Evolutionary conservation across 495 filamentous ascomycete species (phyloP), one percentile per base, ranked within the genome.

Genomic region (Haplographium delicatum): DNA sequence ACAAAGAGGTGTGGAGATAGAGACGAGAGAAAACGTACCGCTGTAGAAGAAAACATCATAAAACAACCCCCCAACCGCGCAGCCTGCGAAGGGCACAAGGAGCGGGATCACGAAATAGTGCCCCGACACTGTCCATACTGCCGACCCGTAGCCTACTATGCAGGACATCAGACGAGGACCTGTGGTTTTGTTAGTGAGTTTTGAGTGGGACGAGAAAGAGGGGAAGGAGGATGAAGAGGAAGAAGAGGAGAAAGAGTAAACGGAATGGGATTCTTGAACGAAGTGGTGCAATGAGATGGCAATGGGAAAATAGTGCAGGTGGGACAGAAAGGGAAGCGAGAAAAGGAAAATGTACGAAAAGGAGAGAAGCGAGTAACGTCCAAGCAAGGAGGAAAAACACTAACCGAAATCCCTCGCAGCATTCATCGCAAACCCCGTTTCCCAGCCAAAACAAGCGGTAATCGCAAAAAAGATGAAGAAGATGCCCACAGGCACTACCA

Each of bases 361-460:
- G n/a, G n/a, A n/a, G n/a, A n/a, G n/a, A n/a, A n/a, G n/a, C n/a
- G n/a, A n/a, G n/a, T n/a, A n/a, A n/a, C n/a, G n/a, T n/a, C n/a
- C n/a, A n/a, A n/a, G n/a, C n/a, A n/a, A n/a, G n/a, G n/a, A n/a
- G n/a, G n/a, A n/a, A n/a, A n/a, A 46, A 34, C 4, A 38, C 47
- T 31, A 19, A 51, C 48, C 82, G 65, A 85, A 84, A 48, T 86
- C 83, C 42, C 83, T 61, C 2, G 82, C 83, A 18, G 81, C 63
- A 56, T 85, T 85, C 28, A 85, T 82, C 4, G 83, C 80, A 63
- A 83, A 85, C 2, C 81, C 82, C 4, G 82, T 85, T 59, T 85
- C 79, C 74, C 76, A 84, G 6, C 83, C 83, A 64, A 83, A 85
- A 55, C 80, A 83, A 47, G 81, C 76, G n/a, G 81, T 81, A 33